Evolutionary conservation across 1,139 yeast species (phyloP).

Genomic region (Debaryomyces coudertii): DNA sequence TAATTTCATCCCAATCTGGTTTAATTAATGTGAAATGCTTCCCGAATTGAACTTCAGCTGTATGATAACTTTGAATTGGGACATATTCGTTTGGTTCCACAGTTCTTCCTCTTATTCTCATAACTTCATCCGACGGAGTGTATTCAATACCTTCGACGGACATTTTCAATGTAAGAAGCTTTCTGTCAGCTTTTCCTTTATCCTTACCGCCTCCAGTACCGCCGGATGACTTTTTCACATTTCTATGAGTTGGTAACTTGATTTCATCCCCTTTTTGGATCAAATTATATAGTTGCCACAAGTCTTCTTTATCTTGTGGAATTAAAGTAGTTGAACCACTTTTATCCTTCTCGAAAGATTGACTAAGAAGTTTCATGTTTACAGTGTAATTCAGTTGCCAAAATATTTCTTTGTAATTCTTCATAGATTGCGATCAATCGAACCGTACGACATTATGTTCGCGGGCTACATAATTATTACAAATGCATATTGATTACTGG

Average conservation of each 20-base stretch:
- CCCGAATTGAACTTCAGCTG: conserved; percentile 77
- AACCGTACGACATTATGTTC: background rate
- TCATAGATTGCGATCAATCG: conserved; percentile 8
- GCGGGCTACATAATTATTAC: conserved; percentile 7
- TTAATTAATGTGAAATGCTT: conserved; percentile 71
- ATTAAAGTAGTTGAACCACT: conserved; percentile 67
- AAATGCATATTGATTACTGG: conserved; percentile 4
- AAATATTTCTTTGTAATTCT: background rate
- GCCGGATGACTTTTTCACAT: conserved; percentile 51
- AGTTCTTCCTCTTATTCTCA: conserved; percentile 83
- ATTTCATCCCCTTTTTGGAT: conserved; percentile 77
- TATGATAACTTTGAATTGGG: conserved; percentile 83
- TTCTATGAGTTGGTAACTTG: conserved; percentile 67
- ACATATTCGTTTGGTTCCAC: conserved; percentile 75
- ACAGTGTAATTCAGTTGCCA: no score
- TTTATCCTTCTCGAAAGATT: conserved; percentile 56
- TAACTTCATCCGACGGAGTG: conserved; percentile 72
- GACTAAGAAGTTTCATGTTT: conserved; percentile 15
- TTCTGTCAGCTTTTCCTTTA: conserved; percentile 59
- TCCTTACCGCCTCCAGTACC: conserved; percentile 37
- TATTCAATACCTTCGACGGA: conserved; percentile 75
- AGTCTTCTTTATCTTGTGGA: conserved; percentile 90
- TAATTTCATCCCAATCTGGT: conserved; percentile 78
- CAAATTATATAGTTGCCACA: conserved; percentile 86
- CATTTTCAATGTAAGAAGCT: conserved; percentile 56